Conservation (phyloP, 495 filamentous ascomycete species). For the Trypethelium eluteriae region DNA sequence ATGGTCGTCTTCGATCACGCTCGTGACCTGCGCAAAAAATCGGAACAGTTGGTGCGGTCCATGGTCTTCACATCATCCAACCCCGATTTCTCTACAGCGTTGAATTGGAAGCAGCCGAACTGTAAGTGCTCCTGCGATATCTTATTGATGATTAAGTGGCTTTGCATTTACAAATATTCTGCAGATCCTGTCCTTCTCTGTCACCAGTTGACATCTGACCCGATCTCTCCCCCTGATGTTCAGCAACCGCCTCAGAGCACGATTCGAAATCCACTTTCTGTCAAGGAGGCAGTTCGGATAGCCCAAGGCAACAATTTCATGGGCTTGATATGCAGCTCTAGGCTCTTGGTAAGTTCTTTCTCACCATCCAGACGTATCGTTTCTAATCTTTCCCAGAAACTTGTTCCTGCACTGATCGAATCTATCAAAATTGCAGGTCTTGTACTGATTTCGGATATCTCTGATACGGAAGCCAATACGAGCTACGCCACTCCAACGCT, state of each 20-base stretch:
- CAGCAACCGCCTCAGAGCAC: not conserved
- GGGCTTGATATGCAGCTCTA: constrained; percentile 84
- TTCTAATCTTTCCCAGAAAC: constrained; percentile 29
- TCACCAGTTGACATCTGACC: constrained; percentile 67
- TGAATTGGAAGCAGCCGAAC: constrained; percentile 99
- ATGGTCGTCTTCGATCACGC: constrained; percentile 87
- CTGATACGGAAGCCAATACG: constrained; percentile 37
- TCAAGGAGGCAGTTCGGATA: constrained; percentile 90
- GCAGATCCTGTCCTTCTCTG: constrained; percentile 84
- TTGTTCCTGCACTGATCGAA: constrained; percentile 83
- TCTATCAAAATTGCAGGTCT: constrained; percentile 91
- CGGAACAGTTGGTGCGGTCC: constrained; percentile 63
- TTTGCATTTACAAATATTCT: constrained; percentile 6
- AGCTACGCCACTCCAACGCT: constrained; percentile 30
- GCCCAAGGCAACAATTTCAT: constrained; percentile 96
- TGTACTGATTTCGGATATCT: constrained; percentile 85
- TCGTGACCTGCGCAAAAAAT: constrained; percentile 59
- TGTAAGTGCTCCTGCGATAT: constrained; percentile 49
- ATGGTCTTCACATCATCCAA: constrained; percentile 93
- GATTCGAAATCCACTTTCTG: constrained; percentile 58
- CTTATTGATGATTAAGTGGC: not conserved
- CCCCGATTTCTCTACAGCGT: constrained; percentile 74
- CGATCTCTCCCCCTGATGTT: not conserved
- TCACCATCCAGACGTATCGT: not conserved
- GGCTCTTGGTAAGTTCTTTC: constrained; percentile 61